phyloP scores from a whole-genome alignment of 2,329 filamentous ascomycete species.

The Pseudogymnoascus sp. region DNA sequence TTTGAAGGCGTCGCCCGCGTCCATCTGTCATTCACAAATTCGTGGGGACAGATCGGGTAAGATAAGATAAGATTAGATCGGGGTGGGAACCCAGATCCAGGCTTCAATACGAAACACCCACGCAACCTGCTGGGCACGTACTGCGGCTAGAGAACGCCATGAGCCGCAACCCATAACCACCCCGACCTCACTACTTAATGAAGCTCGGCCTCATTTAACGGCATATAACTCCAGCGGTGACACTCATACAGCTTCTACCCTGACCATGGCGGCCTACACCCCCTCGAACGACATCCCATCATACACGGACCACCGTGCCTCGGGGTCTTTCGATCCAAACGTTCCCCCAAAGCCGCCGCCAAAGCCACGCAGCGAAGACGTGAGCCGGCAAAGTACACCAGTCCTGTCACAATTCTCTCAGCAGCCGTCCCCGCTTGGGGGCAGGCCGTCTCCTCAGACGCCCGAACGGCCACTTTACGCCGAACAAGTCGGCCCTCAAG shows the following conservation, averaged over 20 bases:
- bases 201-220: background rate
- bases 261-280: background rate
- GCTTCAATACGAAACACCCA: background rate
- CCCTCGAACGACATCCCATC: slow-evolving; percentile 14
- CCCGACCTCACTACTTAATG: background rate
- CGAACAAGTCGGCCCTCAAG: background rate
- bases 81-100: background rate
- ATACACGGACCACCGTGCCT: slow-evolving; percentile 13
- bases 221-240: background rate
- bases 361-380: slow-evolving; percentile 61
- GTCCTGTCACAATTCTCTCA: background rate
- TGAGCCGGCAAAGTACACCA: slow-evolving; percentile 59
- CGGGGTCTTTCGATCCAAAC: slow-evolving; percentile 36
- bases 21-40: background rate
- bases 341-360: slow-evolving; percentile 63
- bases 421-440: slow-evolving; percentile 26
- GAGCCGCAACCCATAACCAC: background rate
- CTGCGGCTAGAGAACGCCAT: background rate
- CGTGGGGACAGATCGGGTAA: background rate
- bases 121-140: background rate
- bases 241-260: background rate
- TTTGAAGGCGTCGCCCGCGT: background rate
- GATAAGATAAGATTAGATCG: slow-evolving; percentile 3
- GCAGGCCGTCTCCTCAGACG: slow-evolving; percentile 24
- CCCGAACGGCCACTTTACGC: background rate